Evolutionary conservation across 495 filamentous ascomycete species (phyloP), one percentile per base, ranked within the genome.

Genomic region (Aspergillus taichungensis): DNA sequence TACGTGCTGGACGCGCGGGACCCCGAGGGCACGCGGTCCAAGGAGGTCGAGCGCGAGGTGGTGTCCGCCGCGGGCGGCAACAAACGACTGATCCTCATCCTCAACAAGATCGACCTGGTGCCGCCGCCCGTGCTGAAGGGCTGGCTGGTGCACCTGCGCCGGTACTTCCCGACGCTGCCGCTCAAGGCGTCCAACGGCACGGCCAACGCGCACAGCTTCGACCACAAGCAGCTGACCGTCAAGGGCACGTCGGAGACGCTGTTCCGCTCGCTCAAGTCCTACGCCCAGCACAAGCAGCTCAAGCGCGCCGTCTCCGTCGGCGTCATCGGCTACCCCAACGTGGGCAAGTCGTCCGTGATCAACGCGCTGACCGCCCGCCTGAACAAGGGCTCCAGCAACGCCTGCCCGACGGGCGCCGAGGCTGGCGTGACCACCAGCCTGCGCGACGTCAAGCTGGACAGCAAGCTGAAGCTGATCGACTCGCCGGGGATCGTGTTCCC

Each of bases 401-500:
- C 87, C 29, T 95, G 88, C 62, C 89, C 91, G 0, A 83, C 84
- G 1, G 91, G 91, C 24, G 89, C 91, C 34, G 91, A 95, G 66
- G 91, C 91, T 3, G 91, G 91, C 42, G 84, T 97, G 28, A 97
- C 91, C 8, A 97, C 91, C 36, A 82, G 75, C 52, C 75, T 95
- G 53, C 83, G 90, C 37, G 76, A 85, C 50, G 86, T 95, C 56
- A 97, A 97, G 68, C 78, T 97, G 46, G 91, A 97, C 68, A 91
- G 83, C 72, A 94, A 88, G 64, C 76, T 97, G 1, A 95, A 91
- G 57, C 73, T 97, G 29, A 83, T 97, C 53, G 91, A 97, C 67
- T 95, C 91, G 0, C 91, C 91, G 33, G 91, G 91, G 49, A 95
- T 97, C 50, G 87, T 97, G 39, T 95, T 95, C 75, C 90, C 91